Evolutionary conservation across 169 alveolate genomes (phyloP).

Genomic region (Cytauxzoon felis): DNA sequence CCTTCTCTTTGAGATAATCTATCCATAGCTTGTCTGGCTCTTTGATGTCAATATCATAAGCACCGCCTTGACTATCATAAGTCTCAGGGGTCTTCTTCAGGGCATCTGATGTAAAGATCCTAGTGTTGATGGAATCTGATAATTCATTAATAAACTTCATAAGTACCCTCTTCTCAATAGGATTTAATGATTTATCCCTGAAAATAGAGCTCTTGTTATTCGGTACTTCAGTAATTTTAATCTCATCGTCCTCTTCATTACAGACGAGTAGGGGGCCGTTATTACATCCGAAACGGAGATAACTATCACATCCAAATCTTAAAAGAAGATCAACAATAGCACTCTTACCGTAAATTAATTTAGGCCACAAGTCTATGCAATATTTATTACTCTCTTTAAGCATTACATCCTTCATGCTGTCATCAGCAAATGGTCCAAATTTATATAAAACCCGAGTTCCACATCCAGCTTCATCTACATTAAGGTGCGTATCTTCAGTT

Average conservation of each 20-base stretch:
- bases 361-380: conserved; percentile 60
- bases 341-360: conserved; percentile 12
- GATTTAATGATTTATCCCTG: conserved; percentile 12
- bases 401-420: background rate
- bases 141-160: conserved; percentile 6
- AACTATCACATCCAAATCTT: conserved; percentile 29
- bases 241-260: conserved; percentile 3
- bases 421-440: background rate
- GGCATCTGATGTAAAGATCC: background rate
- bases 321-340: conserved; percentile 33
- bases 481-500: background rate
- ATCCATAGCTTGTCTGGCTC: conserved; percentile 28
- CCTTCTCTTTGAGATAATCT: conserved; percentile 11
- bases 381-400: conserved; percentile 5
- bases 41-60: background rate
- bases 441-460: background rate
- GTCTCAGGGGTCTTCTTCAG: background rate
- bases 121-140: background rate
- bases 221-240: background rate
- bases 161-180: conserved; percentile 38
- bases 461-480: background rate
- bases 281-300: conserved; percentile 34
- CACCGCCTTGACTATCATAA: background rate
- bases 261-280: conserved; percentile 22
- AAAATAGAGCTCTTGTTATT: conserved; percentile 28